phyloP scores from a whole-genome alignment of 805 yeast species.

The Hanseniaspora osmophila region DNA sequence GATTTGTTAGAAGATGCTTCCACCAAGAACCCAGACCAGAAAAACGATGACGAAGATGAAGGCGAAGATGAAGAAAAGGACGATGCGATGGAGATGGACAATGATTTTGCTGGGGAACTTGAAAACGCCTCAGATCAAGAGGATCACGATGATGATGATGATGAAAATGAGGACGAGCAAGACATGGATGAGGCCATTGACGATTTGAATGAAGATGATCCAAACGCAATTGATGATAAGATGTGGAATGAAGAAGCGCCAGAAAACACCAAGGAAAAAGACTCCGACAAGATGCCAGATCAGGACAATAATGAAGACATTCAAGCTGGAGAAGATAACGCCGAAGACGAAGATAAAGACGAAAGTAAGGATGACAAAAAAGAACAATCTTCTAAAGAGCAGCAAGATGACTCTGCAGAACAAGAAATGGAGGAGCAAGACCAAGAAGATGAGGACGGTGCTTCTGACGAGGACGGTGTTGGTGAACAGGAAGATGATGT shows the following conservation, averaged over 20 bases:
- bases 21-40: conserved; percentile 58
- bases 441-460: conserved; percentile 26
- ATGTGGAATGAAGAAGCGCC: conserved; percentile 80
- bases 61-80: conserved; percentile 70
- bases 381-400: conserved; percentile 5
- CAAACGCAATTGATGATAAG: conserved; percentile 59
- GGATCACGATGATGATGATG: conserved; percentile 34
- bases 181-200: conserved; percentile 56
- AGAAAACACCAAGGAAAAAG: conserved; percentile 68
- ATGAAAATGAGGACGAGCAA: conserved; percentile 47
- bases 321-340: conserved; percentile 27
- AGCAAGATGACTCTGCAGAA: conserved; percentile 8
- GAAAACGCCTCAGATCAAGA: conserved; percentile 69
- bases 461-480: conserved; percentile 49
- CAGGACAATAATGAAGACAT: conserved; percentile 34
- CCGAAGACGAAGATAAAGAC: conserved; percentile 19
- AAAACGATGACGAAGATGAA: conserved; percentile 39
- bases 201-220: conserved; percentile 36
- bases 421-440: conserved; percentile 23
- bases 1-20: conserved; percentile 45
- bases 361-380: conserved; percentile 17
- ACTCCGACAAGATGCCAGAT: conserved; percentile 57
- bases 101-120: conserved; percentile 89
- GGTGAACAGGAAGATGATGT: conserved; percentile 75
- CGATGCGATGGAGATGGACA: conserved; percentile 84